Base-by-base conservation (phyloP, 2,329 filamentous ascomycete genomes). In the Trichoderma pleuroti region DNA sequence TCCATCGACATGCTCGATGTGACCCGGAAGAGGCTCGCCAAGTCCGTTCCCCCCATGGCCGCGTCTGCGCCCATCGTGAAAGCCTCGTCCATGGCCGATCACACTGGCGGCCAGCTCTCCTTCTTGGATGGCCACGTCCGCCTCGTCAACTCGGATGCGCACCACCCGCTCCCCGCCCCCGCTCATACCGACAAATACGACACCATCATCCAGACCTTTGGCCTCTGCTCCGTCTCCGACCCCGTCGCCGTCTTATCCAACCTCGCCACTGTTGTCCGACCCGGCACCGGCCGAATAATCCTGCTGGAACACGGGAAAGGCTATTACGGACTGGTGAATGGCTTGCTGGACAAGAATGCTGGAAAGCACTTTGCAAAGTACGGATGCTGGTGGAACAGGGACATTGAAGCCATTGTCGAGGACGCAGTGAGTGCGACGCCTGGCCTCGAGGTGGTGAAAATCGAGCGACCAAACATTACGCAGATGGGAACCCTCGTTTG, bases 321-420 rank as follows among this genome's bases (percentile, higher is more conserved):
- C 18, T 82, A 79, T 75, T 88, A 83, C 78, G 81, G 82, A 7
- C 80, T 87, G 67, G 79, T 91, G 39, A 90, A 91, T 76, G 79
- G 81, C 11, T 74, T 87, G 21, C 79, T 91, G 36, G 88, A 91
- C 78, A 81, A 80, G 72, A 84, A 84, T 70, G 88, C 89, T 0
- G 78, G 80, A 18, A 79, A 80, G 26, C 89, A 91, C 75, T 90
- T 89, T 71, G 80, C 82, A 26, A 84, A 86, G 74, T 91, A 87
- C 75, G 89, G 89, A 3, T 91, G 89, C 80, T 91, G 89, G 89
- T 91, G 88, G 88, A 91, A 91, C 79, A 82, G 89, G 66, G 88
- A 91, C 75, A 85, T 91, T 71, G 85, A 86, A 74, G 79, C 76
- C 39, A 82, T 90, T 34, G 84, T 90, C 10, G 79, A 83, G 67